Conservation (phyloP, 805 yeast genomes). For the Ogataea dorogensis region DNA sequence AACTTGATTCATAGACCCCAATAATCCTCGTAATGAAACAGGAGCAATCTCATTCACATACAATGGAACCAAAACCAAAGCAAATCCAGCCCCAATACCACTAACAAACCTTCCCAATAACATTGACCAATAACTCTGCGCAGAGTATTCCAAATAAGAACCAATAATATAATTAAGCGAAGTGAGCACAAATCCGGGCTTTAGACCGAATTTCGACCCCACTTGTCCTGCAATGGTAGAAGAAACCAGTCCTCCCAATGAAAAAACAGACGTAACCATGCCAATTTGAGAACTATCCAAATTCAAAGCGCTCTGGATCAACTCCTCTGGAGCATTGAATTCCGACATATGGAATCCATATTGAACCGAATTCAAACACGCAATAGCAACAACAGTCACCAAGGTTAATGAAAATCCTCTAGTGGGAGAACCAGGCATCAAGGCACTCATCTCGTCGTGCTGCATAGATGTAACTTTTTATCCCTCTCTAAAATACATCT, state of each 20-base stretch:
- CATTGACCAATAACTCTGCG: conserved; percentile 44
- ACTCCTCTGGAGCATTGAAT: conserved; percentile 82
- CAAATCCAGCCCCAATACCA: conserved; percentile 86
- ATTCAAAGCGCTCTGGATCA: conserved; percentile 35
- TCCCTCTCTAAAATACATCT: conserved; percentile 6
- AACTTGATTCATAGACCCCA: conserved; percentile 90
- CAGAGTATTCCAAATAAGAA: conserved; percentile 54
- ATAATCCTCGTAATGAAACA: conserved; percentile 58
- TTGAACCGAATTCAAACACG: conserved; percentile 78
- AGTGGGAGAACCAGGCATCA: background rate
- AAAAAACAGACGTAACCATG: conserved; percentile 70
- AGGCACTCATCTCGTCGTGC: conserved; percentile 3
- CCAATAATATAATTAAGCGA: conserved; percentile 57
- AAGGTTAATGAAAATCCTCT: conserved; percentile 30
- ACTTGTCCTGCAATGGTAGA: conserved; percentile 65
- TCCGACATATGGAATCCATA: conserved; percentile 96
- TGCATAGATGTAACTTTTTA: conserved; percentile 1
- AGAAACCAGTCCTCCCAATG: conserved; percentile 81
- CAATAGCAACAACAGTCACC: conserved; percentile 48
- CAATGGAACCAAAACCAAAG: conserved; percentile 82
- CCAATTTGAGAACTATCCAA: conserved; percentile 56
- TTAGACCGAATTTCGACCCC: conserved; percentile 68
- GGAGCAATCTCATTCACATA: conserved; percentile 83
- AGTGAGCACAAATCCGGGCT: conserved; percentile 49
- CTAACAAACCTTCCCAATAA: conserved; percentile 70